Base-by-base conservation (phyloP, 192 early-diverging fungal genomes). In the Oehlia diaphana region DNA sequence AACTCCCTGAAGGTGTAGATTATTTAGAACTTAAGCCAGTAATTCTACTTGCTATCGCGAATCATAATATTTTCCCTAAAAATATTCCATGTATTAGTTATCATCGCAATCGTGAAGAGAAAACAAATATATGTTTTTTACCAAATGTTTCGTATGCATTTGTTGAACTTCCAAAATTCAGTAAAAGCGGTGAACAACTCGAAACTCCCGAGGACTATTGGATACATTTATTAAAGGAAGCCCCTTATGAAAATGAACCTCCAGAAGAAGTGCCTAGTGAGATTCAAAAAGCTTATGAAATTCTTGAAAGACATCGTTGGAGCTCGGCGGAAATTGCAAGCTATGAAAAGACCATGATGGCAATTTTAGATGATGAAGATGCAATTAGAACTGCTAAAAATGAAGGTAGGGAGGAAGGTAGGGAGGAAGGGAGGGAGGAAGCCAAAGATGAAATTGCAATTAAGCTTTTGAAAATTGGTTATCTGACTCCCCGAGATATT, bases 71-170 rank as follows among this genome's bases (percentile, higher is more conserved):
- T 68, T 68, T 68, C 16, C 33, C 66, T 68, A 37, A 1, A 31
- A 14, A 68, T n/a, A n/a, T n/a, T n/a, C n/a, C n/a, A n/a, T n/a
- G n/a, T 13, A 7, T 68, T 68, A 68, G 66, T 68, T 68, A 37
- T 68, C 31, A 68, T 68, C 21, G 16, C 14, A 68, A 68, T 68
- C n/a, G n/a, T n/a, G n/a, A n/a, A n/a, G n/a, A n/a, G n/a, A 12
- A 9, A 68, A 39, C 66, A 68, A 37, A 68, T 35, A 39, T 21
- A 19, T 31, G 12, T 68, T 68, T 68, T 68, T 39, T 68, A 39
- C 66, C 66, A 39, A 68, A 68, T 68, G n/a, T 68, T 68, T 68
- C 66, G 1, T 68, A 68, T 68, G 66, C 19, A 68, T 68, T 68
- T 68, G 35, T 68, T 68, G 66, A 68, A 68, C 66, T 68, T 42